Evolutionary conservation across 2,329 filamentous ascomycete genomes (phyloP), one percentile per base, ranked within the genome.

Genomic region (Pseudogymnoascus sp.): DNA sequence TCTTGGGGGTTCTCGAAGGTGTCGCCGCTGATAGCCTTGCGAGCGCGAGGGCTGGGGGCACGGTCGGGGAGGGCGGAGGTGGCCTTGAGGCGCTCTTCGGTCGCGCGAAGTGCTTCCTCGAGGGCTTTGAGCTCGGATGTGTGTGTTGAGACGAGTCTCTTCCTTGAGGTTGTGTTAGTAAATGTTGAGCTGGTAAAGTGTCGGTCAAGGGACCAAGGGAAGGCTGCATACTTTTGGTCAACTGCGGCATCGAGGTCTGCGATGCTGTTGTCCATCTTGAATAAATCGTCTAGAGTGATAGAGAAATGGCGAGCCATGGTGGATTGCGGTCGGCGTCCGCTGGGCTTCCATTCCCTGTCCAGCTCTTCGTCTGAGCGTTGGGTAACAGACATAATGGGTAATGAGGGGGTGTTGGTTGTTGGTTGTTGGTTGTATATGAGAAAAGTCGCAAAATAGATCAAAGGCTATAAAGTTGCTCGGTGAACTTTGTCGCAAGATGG

Each of bases 241-340:
- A 96, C 85, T 69, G 89, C 85, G 74, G 88, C 82, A 71, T 89
- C 85, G 37, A 96, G 82, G 66, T 88, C 83, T 71, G 88, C 85
- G 64, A 95, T 76, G 69, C 87, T 88, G 75, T 86, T 88, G 70
- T 95, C 90, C 73, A 97, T 87, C 72, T 89, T 88, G 80, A 97
- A 97, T 70, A 96, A 88, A 74, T 91, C 88, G 80, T 93, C 89
- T 66, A 97, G 81, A 74, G 93, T 90, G 51, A 86, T 81, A 65
- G 91, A 93, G 78, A 97, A 96, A 73, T 89, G 91, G 70, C 86
- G 88, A 62, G 92, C 93, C 76, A 96, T 86, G 66, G 90, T 95
- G 67, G 91, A 95, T 79, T 93, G 89, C 68, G 91, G 91, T 68
- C 91, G 88, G 73, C 83, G 59, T 26, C 34, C 85, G 73, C 80